A percentile compares a stretch with the other conserved stretches of the same genome.
Evolutionary conservation across 225 moss, liverwort and hornwort genomes (phyloP).

Genomic region (Anthoceros angustus): DNA sequence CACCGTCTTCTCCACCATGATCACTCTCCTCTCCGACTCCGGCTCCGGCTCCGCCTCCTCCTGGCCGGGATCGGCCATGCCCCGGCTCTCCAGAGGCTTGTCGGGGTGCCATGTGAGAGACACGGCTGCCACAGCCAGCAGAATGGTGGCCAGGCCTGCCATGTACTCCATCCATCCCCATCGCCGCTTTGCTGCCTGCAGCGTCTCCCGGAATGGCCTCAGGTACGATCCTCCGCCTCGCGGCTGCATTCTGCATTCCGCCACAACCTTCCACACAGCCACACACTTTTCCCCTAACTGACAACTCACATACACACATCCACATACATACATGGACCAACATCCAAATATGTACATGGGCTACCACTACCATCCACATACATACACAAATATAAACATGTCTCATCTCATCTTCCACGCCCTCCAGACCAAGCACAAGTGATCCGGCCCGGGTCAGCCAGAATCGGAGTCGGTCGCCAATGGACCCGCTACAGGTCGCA

Average conservation of each 20-base stretch:
- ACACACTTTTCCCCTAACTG: neutral
- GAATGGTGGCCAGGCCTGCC: neutral
- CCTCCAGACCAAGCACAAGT: too few species aligned
- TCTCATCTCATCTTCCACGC: too few species aligned
- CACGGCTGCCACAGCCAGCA: neutral
- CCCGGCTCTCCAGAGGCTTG: constrained; percentile 1
- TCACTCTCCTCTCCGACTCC: too few species aligned
- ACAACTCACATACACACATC: neutral
- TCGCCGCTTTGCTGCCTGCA: constrained; percentile 4
- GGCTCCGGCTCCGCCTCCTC: neutral
- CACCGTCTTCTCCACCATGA: neutral
- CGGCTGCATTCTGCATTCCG: neutral
- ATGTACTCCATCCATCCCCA: neutral
- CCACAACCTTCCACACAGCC: neutral
- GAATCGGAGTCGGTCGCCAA: neutral
- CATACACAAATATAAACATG: too few species aligned
- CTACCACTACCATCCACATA: too few species aligned
- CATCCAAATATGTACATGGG: too few species aligned
- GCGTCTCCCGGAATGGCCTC: constrained; percentile 2
- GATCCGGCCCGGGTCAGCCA: too few species aligned
- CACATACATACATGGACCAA: too few species aligned
- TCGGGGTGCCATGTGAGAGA: neutral
- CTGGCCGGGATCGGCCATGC: neutral
- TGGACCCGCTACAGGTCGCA: constrained; percentile 74
- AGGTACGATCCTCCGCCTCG: neutral